Evolutionary conservation across 2,329 filamentous ascomycete genomes (phyloP), one percentile per base, ranked within the genome.

Genomic region (Colletotrichum ledebouriae): DNA sequence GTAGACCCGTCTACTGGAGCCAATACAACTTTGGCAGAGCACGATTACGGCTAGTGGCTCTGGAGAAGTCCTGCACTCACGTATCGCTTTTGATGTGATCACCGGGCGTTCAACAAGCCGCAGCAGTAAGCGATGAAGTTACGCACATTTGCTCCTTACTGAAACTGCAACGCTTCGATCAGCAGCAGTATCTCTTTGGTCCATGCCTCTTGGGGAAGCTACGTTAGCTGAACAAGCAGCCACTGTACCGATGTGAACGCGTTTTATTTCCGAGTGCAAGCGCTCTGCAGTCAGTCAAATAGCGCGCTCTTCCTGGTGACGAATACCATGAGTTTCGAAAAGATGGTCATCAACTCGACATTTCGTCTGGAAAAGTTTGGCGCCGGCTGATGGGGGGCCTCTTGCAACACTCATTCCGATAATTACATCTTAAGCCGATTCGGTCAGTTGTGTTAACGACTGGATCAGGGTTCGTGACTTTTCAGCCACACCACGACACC

Each of bases 261-360:
- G 29, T 63, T 44, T 67, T 22, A 61, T 53, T 60, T 63, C 67
- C 67, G 59, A 49, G 63, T 71, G 59, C 67, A 64, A 39, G 67
- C 67, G 58, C 50, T 42, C 63, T 71, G 67, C 64, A 70, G 68
- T 63, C 47, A 67, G 65, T 61, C 57, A 58, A 46, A 52, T 25
- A 59, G 46, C 20, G 47, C 42, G 47, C 34, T 22, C 5, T 63
- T 29, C 53, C 53, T 68, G 59, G 55, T 55, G 59, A 70, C 44
- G 64, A 37, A 42, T 68, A 20, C 50, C 20, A 49, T 39, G 15
- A 37, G 50, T 34, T 17, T 55, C 59, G 47, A 12, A 63, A 20
- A 63, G 39, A 20, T n/a, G n/a, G 58, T 12, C 37, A 13, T 25
- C 12, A 44, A 17, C 41, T 65, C 50, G 50, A 20, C 44, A 53